These are phyloP conservation scores for Claviceps pazoutovae DNA, from an alignment of 2,329 filamentous ascomycete species.

Conservation along the genomic window DNA sequence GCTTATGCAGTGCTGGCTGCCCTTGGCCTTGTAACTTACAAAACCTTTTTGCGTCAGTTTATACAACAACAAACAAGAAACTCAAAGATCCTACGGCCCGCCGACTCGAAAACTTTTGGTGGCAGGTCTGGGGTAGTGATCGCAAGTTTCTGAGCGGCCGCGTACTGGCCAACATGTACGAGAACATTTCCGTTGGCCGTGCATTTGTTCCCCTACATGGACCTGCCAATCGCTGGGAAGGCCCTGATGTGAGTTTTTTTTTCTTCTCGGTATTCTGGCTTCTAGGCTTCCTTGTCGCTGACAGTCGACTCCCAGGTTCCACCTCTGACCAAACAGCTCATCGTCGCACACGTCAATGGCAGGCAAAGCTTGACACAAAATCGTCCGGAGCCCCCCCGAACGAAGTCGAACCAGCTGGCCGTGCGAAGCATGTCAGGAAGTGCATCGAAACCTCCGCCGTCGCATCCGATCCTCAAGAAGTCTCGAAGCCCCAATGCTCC, in stretches of 20 bases:
- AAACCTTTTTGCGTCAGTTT: constrained; percentile 27
- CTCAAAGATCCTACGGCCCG: constrained; percentile 48
- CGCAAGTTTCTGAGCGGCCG: constrained; percentile 37
- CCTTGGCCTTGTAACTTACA: not conserved
- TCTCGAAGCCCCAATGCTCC: constrained; percentile 36
- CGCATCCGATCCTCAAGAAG: constrained; percentile 48
- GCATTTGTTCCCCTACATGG: constrained; percentile 42
- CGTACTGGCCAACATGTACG: constrained; percentile 40
- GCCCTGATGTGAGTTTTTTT: constrained; percentile 26
- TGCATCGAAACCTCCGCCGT: constrained; percentile 29
- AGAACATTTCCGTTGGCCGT: constrained; percentile 43
- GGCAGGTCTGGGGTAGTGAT: constrained; percentile 50
- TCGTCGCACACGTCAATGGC: constrained; percentile 12
- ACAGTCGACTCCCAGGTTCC: constrained; percentile 11
- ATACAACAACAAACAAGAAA: constrained; percentile 44
- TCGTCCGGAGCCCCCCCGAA: constrained; percentile 5
- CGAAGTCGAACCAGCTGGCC: constrained; percentile 11
- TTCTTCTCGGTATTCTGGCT: not conserved
- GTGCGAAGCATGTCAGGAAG: constrained; percentile 23
- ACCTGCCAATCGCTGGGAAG: constrained; percentile 39
- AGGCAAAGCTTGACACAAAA: constrained; percentile 6
- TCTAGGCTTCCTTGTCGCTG: not conserved
- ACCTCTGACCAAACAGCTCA: constrained; percentile 16
- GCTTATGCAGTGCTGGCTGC: not conserved
- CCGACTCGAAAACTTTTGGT: constrained; percentile 52